A percentile compares a stretch with the other conserved stretches of the same genome.
These are phyloP conservation scores for Pythium grandisporangium DNA, from an alignment of 352 stramenopile genomes.

Conservation along the genomic window DNA sequence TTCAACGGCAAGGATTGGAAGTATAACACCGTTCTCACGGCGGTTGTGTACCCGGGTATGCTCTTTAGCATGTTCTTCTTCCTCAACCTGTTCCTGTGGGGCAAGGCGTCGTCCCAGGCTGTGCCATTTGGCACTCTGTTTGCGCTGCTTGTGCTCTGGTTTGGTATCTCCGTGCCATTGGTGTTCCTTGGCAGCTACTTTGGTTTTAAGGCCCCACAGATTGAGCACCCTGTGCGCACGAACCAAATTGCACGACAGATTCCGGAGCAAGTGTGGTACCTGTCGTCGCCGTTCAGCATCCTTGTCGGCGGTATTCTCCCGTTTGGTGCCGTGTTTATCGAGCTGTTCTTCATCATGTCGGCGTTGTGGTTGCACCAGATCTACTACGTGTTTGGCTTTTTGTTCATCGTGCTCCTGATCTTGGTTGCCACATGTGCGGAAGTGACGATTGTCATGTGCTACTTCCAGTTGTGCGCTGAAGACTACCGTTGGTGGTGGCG, in stretches of 20 bases:
- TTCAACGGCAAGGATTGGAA: constrained; percentile 98
- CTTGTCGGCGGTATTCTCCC: constrained; percentile 97
- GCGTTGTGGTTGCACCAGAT: constrained; percentile 98
- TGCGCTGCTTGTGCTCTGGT: constrained; percentile 96
- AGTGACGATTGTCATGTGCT: constrained; percentile 99
- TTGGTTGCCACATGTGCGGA: constrained; percentile 96
- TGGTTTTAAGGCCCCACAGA: constrained; percentile 84
- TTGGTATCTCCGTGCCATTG: constrained; percentile 96
- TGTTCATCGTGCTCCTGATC: constrained; percentile 98
- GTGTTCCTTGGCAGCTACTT: constrained; percentile 98
- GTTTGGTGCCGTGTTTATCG: constrained; percentile 99
- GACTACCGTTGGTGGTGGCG: constrained; percentile 99
- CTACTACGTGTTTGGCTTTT: constrained; percentile 99
- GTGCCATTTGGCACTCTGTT: constrained; percentile 97
- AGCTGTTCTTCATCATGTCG: constrained; percentile 99
- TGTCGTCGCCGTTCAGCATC: constrained; percentile 90
- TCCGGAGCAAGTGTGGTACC: constrained; percentile 94
- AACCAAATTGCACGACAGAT: constrained; percentile 90
- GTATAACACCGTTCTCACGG: constrained; percentile 93
- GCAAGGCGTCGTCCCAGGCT: constrained; percentile 75
- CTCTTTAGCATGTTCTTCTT: constrained; percentile 94
- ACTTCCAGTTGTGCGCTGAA: constrained; percentile 99
- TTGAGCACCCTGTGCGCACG: constrained; percentile 85
- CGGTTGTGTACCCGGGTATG: constrained; percentile 90
- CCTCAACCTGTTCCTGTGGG: constrained; percentile 94